A percentile compares a stretch with the other conserved stretches of the same genome.
Conservation (phyloP, 2,329 filamentous ascomycete genomes). For the Pseudohalonectria lignicola region DNA sequence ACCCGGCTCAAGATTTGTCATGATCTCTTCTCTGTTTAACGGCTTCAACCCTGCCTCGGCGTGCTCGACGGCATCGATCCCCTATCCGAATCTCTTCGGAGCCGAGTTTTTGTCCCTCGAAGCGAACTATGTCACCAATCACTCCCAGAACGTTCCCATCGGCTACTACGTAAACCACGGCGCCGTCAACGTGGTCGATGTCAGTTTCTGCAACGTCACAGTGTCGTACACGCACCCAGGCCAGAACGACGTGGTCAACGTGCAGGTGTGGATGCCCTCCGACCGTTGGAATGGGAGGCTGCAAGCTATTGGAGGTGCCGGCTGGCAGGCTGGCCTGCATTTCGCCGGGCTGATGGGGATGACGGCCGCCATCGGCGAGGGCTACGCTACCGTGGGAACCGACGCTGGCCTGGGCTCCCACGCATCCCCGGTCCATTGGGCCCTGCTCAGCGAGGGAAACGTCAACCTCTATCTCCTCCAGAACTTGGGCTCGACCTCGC, state of each 20-base stretch:
- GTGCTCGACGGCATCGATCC: too few species aligned
- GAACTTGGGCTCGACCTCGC: conserved; percentile 10
- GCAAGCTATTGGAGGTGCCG: conserved; percentile 24
- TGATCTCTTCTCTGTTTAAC: too few species aligned
- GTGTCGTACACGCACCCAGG: conserved; percentile 29
- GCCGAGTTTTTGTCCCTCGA: background rate
- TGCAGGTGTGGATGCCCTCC: conserved; percentile 22
- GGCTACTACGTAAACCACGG: background rate
- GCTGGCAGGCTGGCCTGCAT: conserved; percentile 14
- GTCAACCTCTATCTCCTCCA: conserved; percentile 10
- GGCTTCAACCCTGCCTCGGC: too few species aligned
- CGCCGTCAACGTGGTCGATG: background rate
- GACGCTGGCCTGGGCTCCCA: conserved; percentile 11
- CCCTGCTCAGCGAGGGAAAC: conserved; percentile 11
- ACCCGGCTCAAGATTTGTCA: too few species aligned
- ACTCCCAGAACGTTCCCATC: background rate
- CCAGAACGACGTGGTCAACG: conserved; percentile 22
- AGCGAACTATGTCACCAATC: background rate
- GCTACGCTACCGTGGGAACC: conserved; percentile 14
- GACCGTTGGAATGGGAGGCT: conserved; percentile 24
- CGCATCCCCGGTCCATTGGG: conserved; percentile 9
- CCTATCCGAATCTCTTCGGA: too few species aligned
- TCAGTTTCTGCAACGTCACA: conserved; percentile 27
- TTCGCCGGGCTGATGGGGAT: conserved; percentile 7
- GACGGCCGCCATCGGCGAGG: too few species aligned